phyloP scores from a whole-genome alignment of 768 basidiomycete species.

The Agaricus bisporus region DNA sequence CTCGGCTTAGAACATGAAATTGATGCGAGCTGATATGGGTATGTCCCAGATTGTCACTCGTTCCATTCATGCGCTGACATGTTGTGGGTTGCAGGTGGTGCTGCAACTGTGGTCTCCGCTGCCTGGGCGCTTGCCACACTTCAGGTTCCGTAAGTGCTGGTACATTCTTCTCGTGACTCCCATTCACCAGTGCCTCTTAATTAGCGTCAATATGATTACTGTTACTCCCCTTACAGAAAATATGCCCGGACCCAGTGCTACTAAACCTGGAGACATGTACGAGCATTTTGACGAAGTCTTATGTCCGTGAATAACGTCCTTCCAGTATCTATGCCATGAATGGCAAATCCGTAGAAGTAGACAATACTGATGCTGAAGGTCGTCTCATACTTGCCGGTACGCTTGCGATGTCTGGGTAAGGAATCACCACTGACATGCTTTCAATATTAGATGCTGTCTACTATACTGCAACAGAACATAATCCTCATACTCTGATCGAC shows the following conservation, averaged over 20 bases:
- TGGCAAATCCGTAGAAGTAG: conserved; percentile 80
- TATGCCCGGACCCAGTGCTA: conserved; percentile 69
- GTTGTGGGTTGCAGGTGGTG: conserved; percentile 45
- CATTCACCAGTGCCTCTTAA: background rate
- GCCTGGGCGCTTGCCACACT: conserved; percentile 78
- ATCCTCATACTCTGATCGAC: conserved; percentile 78
- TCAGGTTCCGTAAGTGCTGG: conserved; percentile 57
- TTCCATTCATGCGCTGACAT: background rate
- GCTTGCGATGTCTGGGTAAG: conserved; percentile 9
- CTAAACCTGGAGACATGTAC: conserved; percentile 82
- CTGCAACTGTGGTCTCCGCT: conserved; percentile 70
- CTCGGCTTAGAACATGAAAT: conserved; percentile 60
- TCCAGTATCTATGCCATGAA: conserved; percentile 79
- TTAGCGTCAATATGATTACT: conserved; percentile 69
- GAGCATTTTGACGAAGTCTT: conserved; percentile 15
- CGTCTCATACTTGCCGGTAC: conserved; percentile 68
- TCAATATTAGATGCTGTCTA: conserved; percentile 64
- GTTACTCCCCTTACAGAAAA: conserved; percentile 79
- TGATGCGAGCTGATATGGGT: conserved; percentile 89
- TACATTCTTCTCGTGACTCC: background rate
- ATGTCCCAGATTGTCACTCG: background rate
- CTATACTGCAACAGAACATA: conserved; percentile 71
- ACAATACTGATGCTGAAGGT: conserved; percentile 85
- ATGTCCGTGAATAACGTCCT: background rate
- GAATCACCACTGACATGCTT: background rate